Evolutionary conservation across 495 filamentous ascomycete species (phyloP), one percentile per base, ranked within the genome.

Genomic region (Cryomyces minteri): DNA sequence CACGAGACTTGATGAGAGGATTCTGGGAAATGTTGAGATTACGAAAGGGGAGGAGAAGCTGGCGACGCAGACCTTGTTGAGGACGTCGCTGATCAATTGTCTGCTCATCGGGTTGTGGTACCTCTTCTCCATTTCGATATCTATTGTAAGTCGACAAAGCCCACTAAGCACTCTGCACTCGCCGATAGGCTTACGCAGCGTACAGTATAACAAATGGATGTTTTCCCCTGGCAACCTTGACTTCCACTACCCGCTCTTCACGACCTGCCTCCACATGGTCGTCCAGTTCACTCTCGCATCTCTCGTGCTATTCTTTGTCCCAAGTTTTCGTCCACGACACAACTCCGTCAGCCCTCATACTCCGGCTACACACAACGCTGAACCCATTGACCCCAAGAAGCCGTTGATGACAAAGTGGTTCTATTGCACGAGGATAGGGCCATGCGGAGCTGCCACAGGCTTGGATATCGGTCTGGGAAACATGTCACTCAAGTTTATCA

Each of bases 161-260:
- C 18, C 18, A 25, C 18, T 2, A 25, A 25, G 18, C 18, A 25
- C 12, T 31, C 7, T 39, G 1, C 8, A 8, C 4, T 11, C 11
- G 1, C n/a, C 5, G 28, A 39, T 49, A 25, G 18, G 18, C 18
- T 25, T 25, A 25, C 18, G 18, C 18, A 25, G 4, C 38, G 30
- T 31, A 28, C 52, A 92, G 85, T 99, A 99, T 65, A 99, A 99
- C 68, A 96, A 94, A 70, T 96, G 92, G 92, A 99, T 99, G 92
- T 99, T 99, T 62, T 80, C 82, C 50, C n/a, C 11, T 14, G 25
- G 25, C 8, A 78, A 84, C 45, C 74, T 88, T 51, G 73, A 94
- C 55, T 99, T 99, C 58, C 80, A 83, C 40, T 96, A 86, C 50
- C 92, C 92, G 40, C 74, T 99, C 43, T 96, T 96, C 66, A 94